Evolutionary conservation across 805 yeast species (phyloP).

Genomic region (Debaryomyces castellii): DNA sequence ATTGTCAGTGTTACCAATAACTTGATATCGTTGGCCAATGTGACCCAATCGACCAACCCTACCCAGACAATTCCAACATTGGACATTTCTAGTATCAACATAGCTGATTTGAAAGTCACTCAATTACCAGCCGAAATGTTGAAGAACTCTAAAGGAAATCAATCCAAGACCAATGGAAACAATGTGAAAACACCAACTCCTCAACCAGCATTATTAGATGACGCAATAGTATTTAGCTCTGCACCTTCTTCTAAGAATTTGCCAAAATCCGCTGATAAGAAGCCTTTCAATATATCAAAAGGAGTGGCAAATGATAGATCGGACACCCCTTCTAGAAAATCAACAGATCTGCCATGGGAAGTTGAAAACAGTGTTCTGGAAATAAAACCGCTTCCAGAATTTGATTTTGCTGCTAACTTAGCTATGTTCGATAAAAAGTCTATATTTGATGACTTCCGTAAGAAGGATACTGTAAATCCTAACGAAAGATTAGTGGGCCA

Average conservation of each 20-base stretch:
- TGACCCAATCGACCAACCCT: slow-evolving; percentile 13
- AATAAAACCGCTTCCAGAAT: slow-evolving; percentile 57
- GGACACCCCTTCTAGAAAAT: slow-evolving; percentile 4
- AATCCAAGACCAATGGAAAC: slow-evolving; percentile 14
- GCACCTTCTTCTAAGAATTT: slow-evolving; percentile 10
- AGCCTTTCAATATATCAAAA: not conserved
- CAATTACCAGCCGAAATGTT: slow-evolving; percentile 46
- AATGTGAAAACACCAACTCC: slow-evolving; percentile 1
- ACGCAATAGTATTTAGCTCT: slow-evolving; percentile 23
- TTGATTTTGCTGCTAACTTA: slow-evolving; percentile 82
- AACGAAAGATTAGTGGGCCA: slow-evolving; percentile 70
- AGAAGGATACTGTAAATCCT: slow-evolving; percentile 59
- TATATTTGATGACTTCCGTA: slow-evolving; percentile 75
- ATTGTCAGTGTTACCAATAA: slow-evolving; percentile 32
- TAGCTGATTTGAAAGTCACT: slow-evolving; percentile 55
- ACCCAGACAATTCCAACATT: slow-evolving; percentile 8
- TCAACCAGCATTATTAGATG: slow-evolving; percentile 17
- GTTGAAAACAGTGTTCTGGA: slow-evolving; percentile 41
- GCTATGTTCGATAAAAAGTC: slow-evolving; percentile 77
- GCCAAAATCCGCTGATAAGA: slow-evolving; percentile 4
- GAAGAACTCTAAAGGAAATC: slow-evolving; percentile 15
- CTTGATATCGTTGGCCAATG: slow-evolving; percentile 26
- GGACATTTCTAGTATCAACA: slow-evolving; percentile 33
- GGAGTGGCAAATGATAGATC: slow-evolving; percentile 3
- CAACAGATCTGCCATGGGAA: slow-evolving; percentile 46